Conservation (phyloP, 2,329 filamentous ascomycete genomes). For the Phialophora expanda region DNA sequence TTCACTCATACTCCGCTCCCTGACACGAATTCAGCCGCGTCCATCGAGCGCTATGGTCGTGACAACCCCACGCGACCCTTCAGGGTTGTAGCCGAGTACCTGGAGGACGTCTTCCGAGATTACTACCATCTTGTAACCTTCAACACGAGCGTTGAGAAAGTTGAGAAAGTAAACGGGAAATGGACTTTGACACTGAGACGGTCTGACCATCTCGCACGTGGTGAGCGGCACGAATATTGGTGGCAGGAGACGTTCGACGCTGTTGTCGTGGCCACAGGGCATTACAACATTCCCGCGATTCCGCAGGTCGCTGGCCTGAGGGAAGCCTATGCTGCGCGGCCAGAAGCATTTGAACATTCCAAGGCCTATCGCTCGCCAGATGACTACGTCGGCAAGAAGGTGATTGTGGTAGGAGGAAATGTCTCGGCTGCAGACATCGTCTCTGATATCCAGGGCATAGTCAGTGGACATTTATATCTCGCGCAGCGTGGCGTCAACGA, state of each 20-base stretch:
- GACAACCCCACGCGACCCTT: slow-evolving; percentile 41
- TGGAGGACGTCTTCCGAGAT: slow-evolving; percentile 40
- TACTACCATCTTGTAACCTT: slow-evolving; percentile 46
- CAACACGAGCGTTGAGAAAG: slow-evolving; percentile 44
- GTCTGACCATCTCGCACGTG: slow-evolving; percentile 16
- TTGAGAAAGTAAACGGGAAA: slow-evolving; percentile 41
- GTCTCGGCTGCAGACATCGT: slow-evolving; percentile 63
- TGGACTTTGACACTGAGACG: slow-evolving; percentile 44
- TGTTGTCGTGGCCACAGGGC: slow-evolving; percentile 58
- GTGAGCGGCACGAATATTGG: slow-evolving; percentile 32
- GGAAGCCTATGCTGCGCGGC: slow-evolving; percentile 53
- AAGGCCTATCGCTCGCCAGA: slow-evolving; percentile 57
- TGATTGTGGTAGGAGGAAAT: slow-evolving; percentile 61
- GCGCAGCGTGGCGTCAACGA: slow-evolving; percentile 66
- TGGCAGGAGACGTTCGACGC: slow-evolving; percentile 55
- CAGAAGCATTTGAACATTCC: slow-evolving; percentile 55
- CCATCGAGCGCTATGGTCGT: slow-evolving; percentile 35
- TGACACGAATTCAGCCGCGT: slow-evolving; percentile 38
- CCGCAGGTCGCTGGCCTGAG: slow-evolving; percentile 56
- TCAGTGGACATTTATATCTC: slow-evolving; percentile 57
- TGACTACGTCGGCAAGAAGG: slow-evolving; percentile 55
- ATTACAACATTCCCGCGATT: slow-evolving; percentile 58
- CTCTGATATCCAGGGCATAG: slow-evolving; percentile 54
- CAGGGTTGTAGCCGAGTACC: slow-evolving; percentile 37
- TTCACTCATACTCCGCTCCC: slow-evolving; percentile 43